Conservation (phyloP, 441 rosid genomes). For the Croton laevigatus region DNA sequence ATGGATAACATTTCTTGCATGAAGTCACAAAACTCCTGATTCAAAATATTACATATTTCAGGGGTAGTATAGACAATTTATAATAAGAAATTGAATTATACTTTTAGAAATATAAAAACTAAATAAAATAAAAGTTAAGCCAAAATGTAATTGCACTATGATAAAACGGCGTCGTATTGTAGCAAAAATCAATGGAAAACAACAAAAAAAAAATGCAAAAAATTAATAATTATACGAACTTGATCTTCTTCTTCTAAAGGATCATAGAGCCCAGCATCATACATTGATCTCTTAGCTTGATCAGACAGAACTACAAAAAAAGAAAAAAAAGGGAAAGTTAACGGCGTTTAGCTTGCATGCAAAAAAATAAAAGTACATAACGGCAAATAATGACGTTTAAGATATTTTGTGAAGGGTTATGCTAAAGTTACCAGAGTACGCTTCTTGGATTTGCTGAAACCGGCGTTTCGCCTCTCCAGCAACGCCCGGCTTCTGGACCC, state of each 20-base stretch:
- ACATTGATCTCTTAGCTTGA: slow-evolving; percentile 51
- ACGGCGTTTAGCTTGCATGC: background rate
- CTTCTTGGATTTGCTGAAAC: slow-evolving; percentile 78
- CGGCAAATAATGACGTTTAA: slow-evolving; percentile 10
- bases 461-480: slow-evolving; percentile 60
- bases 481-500: slow-evolving; percentile 36
- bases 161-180: background rate
- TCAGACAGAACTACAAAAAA: slow-evolving; percentile 46
- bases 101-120: too few relatives aligned
- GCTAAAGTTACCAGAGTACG: slow-evolving; percentile 48
- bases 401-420: background rate
- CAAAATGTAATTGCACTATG: background rate
- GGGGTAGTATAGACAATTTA: background rate
- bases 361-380: background rate
- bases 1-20: slow-evolving; percentile 74
- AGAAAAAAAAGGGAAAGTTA: background rate
- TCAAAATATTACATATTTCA: slow-evolving; percentile 7
- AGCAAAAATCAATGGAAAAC: background rate
- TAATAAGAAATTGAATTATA: background rate
- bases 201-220: background rate
- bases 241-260: slow-evolving; percentile 59
- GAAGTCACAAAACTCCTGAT: slow-evolving; percentile 64
- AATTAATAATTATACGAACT: slow-evolving; percentile 34
- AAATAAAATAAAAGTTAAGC: background rate
- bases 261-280: slow-evolving; percentile 67